A percentile compares a stretch with the other conserved stretches of the same genome.
phyloP scores from a whole-genome alignment of 148 eudicot genomes.

The Cornus suecica region DNA sequence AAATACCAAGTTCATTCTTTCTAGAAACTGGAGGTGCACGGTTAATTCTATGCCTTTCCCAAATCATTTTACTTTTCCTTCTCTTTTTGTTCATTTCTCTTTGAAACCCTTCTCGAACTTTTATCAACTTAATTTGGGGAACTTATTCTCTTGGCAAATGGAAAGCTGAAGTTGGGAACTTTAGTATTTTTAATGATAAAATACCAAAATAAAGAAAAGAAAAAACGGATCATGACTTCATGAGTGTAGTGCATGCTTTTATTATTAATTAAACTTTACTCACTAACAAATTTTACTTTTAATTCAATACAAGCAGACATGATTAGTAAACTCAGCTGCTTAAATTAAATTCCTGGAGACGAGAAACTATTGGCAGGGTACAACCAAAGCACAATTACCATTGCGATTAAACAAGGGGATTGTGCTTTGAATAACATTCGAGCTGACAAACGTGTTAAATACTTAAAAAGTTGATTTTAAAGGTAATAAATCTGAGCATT shows the following conservation, averaged over 20 bases:
- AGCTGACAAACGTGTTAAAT: neutral
- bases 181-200: no score
- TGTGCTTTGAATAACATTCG: neutral
- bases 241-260: no score
- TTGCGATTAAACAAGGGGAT: neutral
- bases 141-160: no score
- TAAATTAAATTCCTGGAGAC: neutral
- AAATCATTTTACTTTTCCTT: no score
- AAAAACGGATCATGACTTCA: no score
- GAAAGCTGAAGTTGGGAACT: no score
- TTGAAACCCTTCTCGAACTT: neutral
- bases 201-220: no score
- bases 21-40: neutral
- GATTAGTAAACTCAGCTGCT: neutral
- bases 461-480: neutral
- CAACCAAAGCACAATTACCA: neutral
- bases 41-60: no score
- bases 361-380: neutral
- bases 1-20: neutral
- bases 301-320: neutral
- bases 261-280: neutral
- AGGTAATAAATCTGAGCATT: neutral
- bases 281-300: neutral
- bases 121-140: neutral
- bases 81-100: no score